Evolutionary conservation across 2,329 filamentous ascomycete species (phyloP).

Genomic region (Xylariaceae sp.): DNA sequence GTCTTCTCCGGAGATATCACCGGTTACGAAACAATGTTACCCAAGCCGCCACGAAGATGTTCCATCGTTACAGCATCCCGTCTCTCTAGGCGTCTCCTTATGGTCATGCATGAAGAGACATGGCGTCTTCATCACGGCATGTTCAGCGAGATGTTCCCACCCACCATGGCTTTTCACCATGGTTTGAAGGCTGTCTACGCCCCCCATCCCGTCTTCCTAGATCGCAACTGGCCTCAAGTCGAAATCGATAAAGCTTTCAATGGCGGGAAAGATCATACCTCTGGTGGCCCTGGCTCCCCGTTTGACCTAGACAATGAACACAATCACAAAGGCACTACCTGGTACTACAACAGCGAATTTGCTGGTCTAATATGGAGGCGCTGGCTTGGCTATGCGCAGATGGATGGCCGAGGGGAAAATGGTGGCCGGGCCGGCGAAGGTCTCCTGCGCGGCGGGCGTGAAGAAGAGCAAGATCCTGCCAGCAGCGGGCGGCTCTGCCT

Average conservation of each 20-base stretch:
- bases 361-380: constrained; percentile 71
- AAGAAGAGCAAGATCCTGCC: constrained; percentile 41
- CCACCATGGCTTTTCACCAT: constrained; percentile 64
- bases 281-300: constrained; percentile 59
- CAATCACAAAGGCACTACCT: constrained; percentile 75
- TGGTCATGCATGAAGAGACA: constrained; percentile 71
- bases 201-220: constrained; percentile 75
- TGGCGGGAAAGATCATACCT: constrained; percentile 61
- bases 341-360: constrained; percentile 81
- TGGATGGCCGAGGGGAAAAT: constrained; percentile 44
- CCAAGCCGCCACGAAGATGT: constrained; percentile 60
- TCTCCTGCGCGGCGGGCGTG: constrained; percentile 46
- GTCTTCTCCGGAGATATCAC: constrained; percentile 65
- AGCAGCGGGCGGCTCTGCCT: constrained; percentile 67
- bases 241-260: constrained; percentile 77
- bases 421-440: constrained; percentile 47
- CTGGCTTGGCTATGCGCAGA: constrained; percentile 62
- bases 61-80: constrained; percentile 68
- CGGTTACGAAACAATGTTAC: constrained; percentile 53
- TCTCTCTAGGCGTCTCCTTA: constrained; percentile 59
- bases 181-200: constrained; percentile 74
- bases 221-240: constrained; percentile 65
- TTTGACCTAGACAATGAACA: constrained; percentile 69
- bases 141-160: constrained; percentile 77
- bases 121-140: constrained; percentile 62